phyloP scores from a whole-genome alignment of 257 asterid genomes.

The Cynanchum wilfordii region DNA sequence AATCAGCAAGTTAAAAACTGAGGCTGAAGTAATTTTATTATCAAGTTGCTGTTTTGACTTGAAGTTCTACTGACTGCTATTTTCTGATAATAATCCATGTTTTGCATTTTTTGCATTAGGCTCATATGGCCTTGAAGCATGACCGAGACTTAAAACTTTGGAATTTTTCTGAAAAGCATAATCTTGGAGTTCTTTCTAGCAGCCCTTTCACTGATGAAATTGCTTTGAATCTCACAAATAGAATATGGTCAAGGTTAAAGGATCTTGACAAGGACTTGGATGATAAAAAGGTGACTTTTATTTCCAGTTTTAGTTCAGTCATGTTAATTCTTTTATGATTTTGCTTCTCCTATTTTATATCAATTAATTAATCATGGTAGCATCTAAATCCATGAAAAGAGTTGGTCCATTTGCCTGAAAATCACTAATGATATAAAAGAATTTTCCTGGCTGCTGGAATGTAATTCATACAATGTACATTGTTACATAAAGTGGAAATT shows the following conservation, averaged over 20 bases:
- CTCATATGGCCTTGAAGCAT: slow-evolving; percentile 57
- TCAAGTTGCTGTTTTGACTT: slow-evolving; percentile 18
- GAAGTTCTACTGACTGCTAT: slow-evolving; percentile 14
- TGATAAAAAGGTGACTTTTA: slow-evolving; percentile 61
- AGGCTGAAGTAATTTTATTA: slow-evolving; percentile 51
- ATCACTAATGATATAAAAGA: background rate
- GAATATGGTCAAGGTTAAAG: slow-evolving; percentile 51
- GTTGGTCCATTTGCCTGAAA: background rate
- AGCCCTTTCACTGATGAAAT: slow-evolving; percentile 62
- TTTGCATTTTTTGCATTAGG: slow-evolving; percentile 36
- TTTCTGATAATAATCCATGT: slow-evolving; percentile 18
- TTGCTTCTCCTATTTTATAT: slow-evolving; percentile 12
- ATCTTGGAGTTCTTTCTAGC: slow-evolving; percentile 67
- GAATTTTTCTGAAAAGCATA: slow-evolving; percentile 53
- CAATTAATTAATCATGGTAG: background rate
- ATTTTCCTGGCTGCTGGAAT: background rate
- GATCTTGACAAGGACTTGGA: slow-evolving; percentile 54
- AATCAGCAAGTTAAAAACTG: slow-evolving; percentile 69
- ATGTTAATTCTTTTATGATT: slow-evolving; percentile 4
- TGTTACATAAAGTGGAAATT: background rate
- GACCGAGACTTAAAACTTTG: slow-evolving; percentile 55
- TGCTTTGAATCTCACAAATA: slow-evolving; percentile 57
- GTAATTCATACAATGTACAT: background rate
- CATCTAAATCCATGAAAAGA: background rate
- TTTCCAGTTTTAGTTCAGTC: slow-evolving; percentile 3